These are phyloP conservation scores for Sphagnum contortum DNA, from an alignment of 225 moss, liverwort and hornwort genomes.

Conservation along the genomic window DNA sequence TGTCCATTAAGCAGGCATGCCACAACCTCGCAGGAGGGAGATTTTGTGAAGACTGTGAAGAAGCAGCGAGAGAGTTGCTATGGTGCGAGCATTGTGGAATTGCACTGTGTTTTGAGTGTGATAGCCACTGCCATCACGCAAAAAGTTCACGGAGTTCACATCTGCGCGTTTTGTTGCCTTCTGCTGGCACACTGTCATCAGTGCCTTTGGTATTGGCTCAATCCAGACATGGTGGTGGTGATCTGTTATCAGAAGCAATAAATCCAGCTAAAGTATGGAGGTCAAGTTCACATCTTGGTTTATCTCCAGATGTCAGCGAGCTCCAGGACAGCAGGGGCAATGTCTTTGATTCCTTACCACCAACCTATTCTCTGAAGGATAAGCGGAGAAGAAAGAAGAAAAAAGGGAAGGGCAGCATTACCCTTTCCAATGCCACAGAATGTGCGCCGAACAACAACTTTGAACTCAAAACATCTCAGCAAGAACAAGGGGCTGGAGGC, in stretches of 20 bases:
- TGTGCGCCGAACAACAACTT: background rate
- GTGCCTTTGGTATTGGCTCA: background rate
- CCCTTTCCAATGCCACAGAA: background rate
- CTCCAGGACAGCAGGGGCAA: slow-evolving; percentile 6
- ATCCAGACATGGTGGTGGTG: background rate
- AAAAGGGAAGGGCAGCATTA: slow-evolving; percentile 10
- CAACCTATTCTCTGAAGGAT: slow-evolving; percentile 12
- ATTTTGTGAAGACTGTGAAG: slow-evolving; percentile 31
- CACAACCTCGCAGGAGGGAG: slow-evolving; percentile 1
- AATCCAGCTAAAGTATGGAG: too few species aligned
- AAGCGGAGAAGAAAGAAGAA: slow-evolving; percentile 22
- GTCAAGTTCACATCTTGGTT: too few species aligned
- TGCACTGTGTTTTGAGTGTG: slow-evolving; percentile 58
- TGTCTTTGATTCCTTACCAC: slow-evolving; percentile 15
- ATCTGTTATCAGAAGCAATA: too few species aligned
- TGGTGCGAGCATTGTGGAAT: slow-evolving; percentile 63
- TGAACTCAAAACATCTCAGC: background rate
- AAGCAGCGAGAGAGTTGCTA: slow-evolving; percentile 50
- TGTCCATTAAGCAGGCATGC: background rate
- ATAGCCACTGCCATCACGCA: slow-evolving; percentile 39
- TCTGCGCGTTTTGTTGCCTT: slow-evolving; percentile 41
- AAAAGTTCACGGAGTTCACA: slow-evolving; percentile 40
- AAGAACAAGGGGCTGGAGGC: background rate
- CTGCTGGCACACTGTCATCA: background rate
- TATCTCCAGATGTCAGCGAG: too few species aligned